Conservation (phyloP, 2,329 filamentous ascomycete genomes). For the Colletotrichum phormii region DNA sequence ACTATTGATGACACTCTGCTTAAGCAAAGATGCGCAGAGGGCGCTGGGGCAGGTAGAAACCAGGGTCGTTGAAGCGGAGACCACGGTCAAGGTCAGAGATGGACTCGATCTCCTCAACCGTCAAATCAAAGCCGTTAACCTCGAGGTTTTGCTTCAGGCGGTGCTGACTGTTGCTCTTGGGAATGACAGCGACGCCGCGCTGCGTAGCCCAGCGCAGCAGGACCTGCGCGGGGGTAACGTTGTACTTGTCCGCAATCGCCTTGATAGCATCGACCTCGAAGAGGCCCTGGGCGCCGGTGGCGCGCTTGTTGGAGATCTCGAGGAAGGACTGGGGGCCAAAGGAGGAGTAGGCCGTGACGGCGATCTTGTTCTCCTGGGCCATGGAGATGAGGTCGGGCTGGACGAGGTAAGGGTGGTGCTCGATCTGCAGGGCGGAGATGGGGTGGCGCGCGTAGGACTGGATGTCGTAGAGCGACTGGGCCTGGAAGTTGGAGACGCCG, state of each 20-base stretch:
- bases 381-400: slow-evolving; percentile 68
- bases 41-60: slow-evolving; percentile 51
- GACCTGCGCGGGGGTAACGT: slow-evolving; percentile 73
- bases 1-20: neutral
- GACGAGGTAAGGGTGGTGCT: slow-evolving; percentile 76
- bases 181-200: slow-evolving; percentile 71
- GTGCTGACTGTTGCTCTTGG: slow-evolving; percentile 68
- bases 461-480: slow-evolving; percentile 69
- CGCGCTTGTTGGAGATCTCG: slow-evolving; percentile 45
- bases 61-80: slow-evolving; percentile 72
- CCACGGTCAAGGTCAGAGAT: slow-evolving; percentile 66
- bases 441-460: slow-evolving; percentile 67
- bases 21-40: slow-evolving; percentile 66
- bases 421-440: slow-evolving; percentile 71
- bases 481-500: slow-evolving; percentile 71
- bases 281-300: slow-evolving; percentile 42
- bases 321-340: slow-evolving; percentile 67
- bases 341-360: slow-evolving; percentile 73
- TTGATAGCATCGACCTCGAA: slow-evolving; percentile 55
- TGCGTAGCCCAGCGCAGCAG: slow-evolving; percentile 76
- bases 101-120: slow-evolving; percentile 64
- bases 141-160: slow-evolving; percentile 67
- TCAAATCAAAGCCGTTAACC: slow-evolving; percentile 65
- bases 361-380: slow-evolving; percentile 67
- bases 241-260: slow-evolving; percentile 63